Conservation (phyloP, 768 basidiomycete species). For the Tricholoma sp. region DNA sequence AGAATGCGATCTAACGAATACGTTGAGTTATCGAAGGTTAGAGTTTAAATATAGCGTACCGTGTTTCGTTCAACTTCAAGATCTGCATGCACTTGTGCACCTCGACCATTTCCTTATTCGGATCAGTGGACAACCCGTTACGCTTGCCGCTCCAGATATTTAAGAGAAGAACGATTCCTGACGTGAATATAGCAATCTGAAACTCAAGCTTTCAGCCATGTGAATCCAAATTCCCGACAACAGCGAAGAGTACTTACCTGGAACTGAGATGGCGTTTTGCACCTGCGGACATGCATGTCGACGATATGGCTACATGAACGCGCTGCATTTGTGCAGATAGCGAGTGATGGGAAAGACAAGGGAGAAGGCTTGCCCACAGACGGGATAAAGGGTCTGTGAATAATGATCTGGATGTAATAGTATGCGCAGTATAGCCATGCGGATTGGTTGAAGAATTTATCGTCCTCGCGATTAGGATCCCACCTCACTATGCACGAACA, state of each 20-base stretch:
- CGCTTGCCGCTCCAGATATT: constrained; percentile 64
- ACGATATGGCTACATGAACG: constrained; percentile 78
- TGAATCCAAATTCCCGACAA: constrained; percentile 1
- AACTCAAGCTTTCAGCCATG: not conserved
- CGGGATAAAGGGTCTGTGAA: constrained; percentile 78
- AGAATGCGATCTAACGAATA: constrained; percentile 29
- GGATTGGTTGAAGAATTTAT: constrained; percentile 53
- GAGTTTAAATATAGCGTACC: constrained; percentile 12
- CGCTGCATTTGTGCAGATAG: constrained; percentile 77
- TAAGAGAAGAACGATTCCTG: constrained; percentile 56
- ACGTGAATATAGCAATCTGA: constrained; percentile 37
- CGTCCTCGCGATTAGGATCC: constrained; percentile 44
- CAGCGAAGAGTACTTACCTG: constrained; percentile 23
- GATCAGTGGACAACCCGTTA: constrained; percentile 42
- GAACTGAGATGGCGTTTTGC: constrained; percentile 25
- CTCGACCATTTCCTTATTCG: constrained; percentile 55
- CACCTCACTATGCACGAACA: constrained; percentile 36
- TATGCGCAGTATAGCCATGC: constrained; percentile 45
- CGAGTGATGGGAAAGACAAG: constrained; percentile 59
- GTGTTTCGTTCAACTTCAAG: constrained; percentile 34
- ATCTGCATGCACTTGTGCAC: constrained; percentile 61
- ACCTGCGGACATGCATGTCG: constrained; percentile 46
- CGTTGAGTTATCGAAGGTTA: not conserved
- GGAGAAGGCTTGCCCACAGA: constrained; percentile 43
- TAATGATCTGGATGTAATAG: constrained; percentile 63